A percentile compares a stretch with the other conserved stretches of the same genome.
phyloP scores from a whole-genome alignment of 805 yeast genomes.

The Kazachstania martiniae region DNA sequence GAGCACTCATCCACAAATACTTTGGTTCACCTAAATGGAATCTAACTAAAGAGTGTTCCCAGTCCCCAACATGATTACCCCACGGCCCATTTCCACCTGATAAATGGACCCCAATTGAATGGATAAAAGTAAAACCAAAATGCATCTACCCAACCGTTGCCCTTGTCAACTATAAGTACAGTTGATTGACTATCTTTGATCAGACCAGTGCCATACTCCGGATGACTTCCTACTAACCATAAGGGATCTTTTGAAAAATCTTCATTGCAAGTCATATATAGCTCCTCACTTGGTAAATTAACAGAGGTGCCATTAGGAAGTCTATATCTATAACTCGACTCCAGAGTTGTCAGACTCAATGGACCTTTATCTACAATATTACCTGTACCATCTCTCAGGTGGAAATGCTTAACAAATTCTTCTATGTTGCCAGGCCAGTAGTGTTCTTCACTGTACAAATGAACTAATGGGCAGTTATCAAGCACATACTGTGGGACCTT shows the following conservation, averaged over 20 bases:
- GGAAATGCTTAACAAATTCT: constrained; percentile 57
- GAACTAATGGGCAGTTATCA: constrained; percentile 67
- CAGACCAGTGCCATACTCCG: constrained; percentile 58
- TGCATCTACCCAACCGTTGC: constrained; percentile 89
- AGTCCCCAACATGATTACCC: constrained; percentile 94
- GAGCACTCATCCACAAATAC: constrained; percentile 92
- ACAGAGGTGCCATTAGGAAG: constrained; percentile 4
- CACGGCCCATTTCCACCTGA: constrained; percentile 95
- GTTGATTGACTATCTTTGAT: constrained; percentile 71
- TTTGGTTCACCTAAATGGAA: constrained; percentile 72
- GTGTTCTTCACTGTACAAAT: constrained; percentile 78
- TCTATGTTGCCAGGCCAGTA: constrained; percentile 77
- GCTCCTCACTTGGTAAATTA: constrained; percentile 11
- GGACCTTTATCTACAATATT: background rate
- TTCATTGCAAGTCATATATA: constrained; percentile 48
- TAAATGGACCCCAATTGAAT: constrained; percentile 89
- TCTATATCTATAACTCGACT: background rate
- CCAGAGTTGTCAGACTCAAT: constrained; percentile 1
- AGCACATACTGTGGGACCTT: constrained; percentile 56
- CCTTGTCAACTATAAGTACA: constrained; percentile 77
- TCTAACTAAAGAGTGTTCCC: constrained; percentile 93
- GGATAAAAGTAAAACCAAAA: constrained; percentile 94
- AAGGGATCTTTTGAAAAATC: constrained; percentile 70
- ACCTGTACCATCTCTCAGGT: constrained; percentile 44
- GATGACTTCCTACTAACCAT: constrained; percentile 78